These are phyloP conservation scores for Eucalyptus albens DNA, from an alignment of 345 rosid species.

Conservation along the genomic window DNA sequence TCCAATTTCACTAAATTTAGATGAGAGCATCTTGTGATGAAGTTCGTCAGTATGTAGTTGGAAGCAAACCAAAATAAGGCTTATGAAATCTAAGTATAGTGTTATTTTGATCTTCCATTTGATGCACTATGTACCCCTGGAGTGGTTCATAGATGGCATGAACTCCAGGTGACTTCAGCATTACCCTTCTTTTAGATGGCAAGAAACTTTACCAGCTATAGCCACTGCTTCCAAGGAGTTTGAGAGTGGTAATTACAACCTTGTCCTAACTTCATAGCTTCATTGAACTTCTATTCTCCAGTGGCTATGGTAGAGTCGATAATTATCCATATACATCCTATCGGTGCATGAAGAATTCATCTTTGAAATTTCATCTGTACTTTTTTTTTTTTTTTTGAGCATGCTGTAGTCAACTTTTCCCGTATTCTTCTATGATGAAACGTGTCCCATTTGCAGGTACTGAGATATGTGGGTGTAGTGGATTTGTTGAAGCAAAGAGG, in stretches of 20 bases:
- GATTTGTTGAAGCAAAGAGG: constrained; percentile 58
- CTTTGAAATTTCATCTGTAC: neutral
- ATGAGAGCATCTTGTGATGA: neutral
- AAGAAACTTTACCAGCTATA: neutral
- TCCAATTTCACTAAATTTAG: neutral
- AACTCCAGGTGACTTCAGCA: neutral
- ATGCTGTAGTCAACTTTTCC: neutral
- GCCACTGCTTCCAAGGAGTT: neutral
- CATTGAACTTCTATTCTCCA: neutral
- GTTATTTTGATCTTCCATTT: neutral
- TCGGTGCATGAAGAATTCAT: neutral
- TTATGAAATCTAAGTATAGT: neutral
- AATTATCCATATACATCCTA: neutral
- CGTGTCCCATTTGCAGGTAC: constrained; percentile 29
- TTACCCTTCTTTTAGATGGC: neutral
- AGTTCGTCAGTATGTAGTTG: neutral
- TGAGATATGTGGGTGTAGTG: constrained; percentile 92
- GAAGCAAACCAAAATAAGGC: neutral
- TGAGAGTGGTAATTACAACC: neutral
- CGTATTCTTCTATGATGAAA: neutral
- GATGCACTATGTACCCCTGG: neutral
- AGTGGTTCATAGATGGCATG: neutral
- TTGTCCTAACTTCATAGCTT: neutral
- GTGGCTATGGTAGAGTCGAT: neutral
- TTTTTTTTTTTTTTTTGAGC: neutral